Percentiles rank a stretch among this genome's conserved stretches.
These are phyloP conservation scores for Fusarium sp. DNA, from an alignment of 2,329 filamentous ascomycete species.

Conservation along the genomic window DNA sequence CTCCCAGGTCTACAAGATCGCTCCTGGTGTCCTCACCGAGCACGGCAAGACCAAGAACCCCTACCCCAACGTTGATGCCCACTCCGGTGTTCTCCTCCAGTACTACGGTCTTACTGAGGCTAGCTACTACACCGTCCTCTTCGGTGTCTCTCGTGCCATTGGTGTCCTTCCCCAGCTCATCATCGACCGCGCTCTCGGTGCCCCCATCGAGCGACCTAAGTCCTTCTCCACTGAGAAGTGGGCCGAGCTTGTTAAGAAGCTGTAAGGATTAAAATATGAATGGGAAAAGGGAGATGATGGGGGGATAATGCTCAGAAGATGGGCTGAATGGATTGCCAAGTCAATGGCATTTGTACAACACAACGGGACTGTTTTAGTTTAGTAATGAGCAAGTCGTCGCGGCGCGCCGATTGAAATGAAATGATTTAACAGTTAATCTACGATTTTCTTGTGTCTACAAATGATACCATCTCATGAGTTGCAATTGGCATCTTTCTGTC, in stretches of 20 bases:
- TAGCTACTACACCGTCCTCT: constrained; percentile 99
- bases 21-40: constrained; percentile 96
- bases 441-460: neutral
- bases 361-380: constrained; percentile 47
- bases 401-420: constrained; percentile 43
- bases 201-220: constrained; percentile 98
- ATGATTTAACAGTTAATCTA: constrained; percentile 42
- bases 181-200: constrained; percentile 97
- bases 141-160: constrained; percentile 97
- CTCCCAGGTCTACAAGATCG: constrained; percentile 99
- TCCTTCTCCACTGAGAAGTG: constrained; percentile 98
- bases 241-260: constrained; percentile 91
- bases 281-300: constrained; percentile 32
- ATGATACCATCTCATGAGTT: neutral
- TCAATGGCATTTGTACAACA: constrained; percentile 48
- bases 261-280: constrained; percentile 68
- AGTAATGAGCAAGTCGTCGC: constrained; percentile 47
- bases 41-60: constrained; percentile 99
- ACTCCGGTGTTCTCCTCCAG: constrained; percentile 99
- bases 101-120: constrained; percentile 99
- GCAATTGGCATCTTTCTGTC: neutral
- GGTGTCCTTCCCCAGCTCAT: constrained; percentile 99
- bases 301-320: constrained; percentile 35
- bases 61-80: constrained; percentile 97
- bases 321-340: constrained; percentile 41